Conservation (phyloP, 2,329 filamentous ascomycete species). For the Lomentospora prolificans region DNA sequence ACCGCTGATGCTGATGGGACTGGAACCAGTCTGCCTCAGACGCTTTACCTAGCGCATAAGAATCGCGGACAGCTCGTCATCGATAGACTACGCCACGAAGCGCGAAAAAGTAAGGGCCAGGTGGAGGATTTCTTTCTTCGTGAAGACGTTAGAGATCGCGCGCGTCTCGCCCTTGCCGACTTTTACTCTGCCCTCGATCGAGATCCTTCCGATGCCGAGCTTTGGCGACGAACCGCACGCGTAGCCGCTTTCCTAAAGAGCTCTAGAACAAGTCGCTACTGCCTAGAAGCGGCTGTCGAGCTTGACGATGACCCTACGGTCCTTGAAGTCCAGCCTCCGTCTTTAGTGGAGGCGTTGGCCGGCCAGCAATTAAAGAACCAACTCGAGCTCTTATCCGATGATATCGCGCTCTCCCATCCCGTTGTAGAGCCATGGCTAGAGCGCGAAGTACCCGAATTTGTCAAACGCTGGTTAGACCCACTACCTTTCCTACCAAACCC, state of each 20-base stretch:
- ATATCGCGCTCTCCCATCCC: constrained; percentile 49
- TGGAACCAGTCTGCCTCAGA: constrained; percentile 75
- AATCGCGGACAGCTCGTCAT: constrained; percentile 88
- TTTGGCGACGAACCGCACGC: constrained; percentile 52
- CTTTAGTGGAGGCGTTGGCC: constrained; percentile 52
- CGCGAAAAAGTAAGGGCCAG: constrained; percentile 20
- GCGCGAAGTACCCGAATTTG: constrained; percentile 37
- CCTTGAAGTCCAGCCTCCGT: constrained; percentile 51
- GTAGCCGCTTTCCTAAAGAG: constrained; percentile 50
- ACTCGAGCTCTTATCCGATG: constrained; percentile 42
- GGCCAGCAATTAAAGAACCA: constrained; percentile 51
- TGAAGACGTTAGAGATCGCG: constrained; percentile 25
- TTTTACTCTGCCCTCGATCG: constrained; percentile 52
- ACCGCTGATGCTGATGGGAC: constrained; percentile 57
- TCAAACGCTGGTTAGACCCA: constrained; percentile 49
- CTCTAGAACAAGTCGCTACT: constrained; percentile 47
- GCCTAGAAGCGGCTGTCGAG: constrained; percentile 56
- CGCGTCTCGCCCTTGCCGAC: constrained; percentile 40
- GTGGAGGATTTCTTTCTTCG: constrained; percentile 24
- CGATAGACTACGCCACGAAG: constrained; percentile 55
- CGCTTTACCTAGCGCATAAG: constrained; percentile 88
- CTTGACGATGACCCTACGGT: constrained; percentile 57
- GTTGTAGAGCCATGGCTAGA: constrained; percentile 47
- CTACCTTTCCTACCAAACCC: constrained; percentile 52
- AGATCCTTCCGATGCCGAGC: constrained; percentile 57